These are phyloP conservation scores for Labyrinthula sp. DNA, from an alignment of 352 stramenopile genomes.

Conservation along the genomic window DNA sequence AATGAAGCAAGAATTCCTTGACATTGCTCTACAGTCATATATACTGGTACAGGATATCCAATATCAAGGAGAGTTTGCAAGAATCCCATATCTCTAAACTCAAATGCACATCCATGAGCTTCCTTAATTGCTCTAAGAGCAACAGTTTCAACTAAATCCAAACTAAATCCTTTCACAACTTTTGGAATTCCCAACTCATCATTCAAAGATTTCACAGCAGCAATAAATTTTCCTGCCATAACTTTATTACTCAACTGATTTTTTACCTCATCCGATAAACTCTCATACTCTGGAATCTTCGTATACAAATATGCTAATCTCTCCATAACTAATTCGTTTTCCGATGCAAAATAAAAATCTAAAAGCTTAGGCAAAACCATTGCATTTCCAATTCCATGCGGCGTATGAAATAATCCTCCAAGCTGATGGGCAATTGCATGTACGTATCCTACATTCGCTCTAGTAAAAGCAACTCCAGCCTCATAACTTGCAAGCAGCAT, in stretches of 20 bases:
- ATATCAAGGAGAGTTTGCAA: too few species aligned
- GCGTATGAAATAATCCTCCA: conserved; percentile 19
- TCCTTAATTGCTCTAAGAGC: not conserved
- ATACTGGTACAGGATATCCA: too few species aligned
- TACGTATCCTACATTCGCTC: conserved; percentile 10
- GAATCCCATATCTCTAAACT: too few species aligned
- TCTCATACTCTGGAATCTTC: not conserved
- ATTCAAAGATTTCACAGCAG: not conserved
- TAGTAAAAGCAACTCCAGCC: conserved; percentile 25
- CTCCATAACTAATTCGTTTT: too few species aligned
- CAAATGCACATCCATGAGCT: too few species aligned
- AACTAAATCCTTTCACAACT: not conserved
- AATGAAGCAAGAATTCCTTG: too few species aligned
- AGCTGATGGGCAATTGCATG: conserved; percentile 19
- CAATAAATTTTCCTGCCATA: not conserved
- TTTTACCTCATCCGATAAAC: not conserved
- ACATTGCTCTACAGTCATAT: too few species aligned
- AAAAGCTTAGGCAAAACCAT: conserved; percentile 25
- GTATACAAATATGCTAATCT: too few species aligned
- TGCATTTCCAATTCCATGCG: conserved; percentile 22
- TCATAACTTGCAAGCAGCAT: conserved; percentile 28
- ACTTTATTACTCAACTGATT: not conserved
- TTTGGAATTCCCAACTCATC: conserved; percentile 1
- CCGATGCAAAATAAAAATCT: conserved; percentile 10
- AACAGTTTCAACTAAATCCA: not conserved